These are phyloP conservation scores for Fagopyrum homotropicum DNA, from an alignment of 148 eudicot genomes.

Conservation along the genomic window DNA sequence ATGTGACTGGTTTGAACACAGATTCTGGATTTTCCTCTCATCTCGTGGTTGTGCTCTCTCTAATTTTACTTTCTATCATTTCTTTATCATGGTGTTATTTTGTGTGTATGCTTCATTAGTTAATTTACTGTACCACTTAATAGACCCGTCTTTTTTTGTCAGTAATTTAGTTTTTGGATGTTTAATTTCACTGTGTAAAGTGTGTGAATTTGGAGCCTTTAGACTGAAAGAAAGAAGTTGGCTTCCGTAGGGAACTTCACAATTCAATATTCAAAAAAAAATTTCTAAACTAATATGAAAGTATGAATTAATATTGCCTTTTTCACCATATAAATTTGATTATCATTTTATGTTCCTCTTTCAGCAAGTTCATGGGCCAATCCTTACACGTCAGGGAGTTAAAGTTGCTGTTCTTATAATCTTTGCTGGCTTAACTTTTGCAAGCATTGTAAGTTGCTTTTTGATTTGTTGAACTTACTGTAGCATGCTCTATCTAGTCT, in stretches of 20 bases:
- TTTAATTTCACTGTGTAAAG: not conserved
- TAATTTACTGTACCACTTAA: not conserved
- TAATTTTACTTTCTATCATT: not conserved
- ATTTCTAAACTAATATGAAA: not conserved
- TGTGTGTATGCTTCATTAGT: not conserved
- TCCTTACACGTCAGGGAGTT: conserved; percentile 37
- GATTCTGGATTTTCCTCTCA: not conserved
- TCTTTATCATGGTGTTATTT: not conserved
- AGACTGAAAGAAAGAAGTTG: not conserved
- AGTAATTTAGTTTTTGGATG: not conserved
- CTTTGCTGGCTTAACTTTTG: conserved; percentile 40
- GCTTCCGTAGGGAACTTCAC: not conserved
- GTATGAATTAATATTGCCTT: not conserved
- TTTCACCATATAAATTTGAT: not conserved
- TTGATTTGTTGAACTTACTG: not conserved
- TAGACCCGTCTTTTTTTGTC: not conserved
- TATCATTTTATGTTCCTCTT: conserved; percentile 6
- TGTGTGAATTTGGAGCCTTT: not conserved
- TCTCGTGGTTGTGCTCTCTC: not conserved
- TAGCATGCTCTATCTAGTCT: not conserved
- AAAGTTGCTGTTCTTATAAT: conserved; percentile 45
- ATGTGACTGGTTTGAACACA: not conserved
- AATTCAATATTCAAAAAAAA: not conserved
- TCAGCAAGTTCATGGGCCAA: conserved; percentile 55
- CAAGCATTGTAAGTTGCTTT: conserved; percentile 49